phyloP scores from a whole-genome alignment of 371 early-diverging fungal species.

The Rhizopus sp. region DNA sequence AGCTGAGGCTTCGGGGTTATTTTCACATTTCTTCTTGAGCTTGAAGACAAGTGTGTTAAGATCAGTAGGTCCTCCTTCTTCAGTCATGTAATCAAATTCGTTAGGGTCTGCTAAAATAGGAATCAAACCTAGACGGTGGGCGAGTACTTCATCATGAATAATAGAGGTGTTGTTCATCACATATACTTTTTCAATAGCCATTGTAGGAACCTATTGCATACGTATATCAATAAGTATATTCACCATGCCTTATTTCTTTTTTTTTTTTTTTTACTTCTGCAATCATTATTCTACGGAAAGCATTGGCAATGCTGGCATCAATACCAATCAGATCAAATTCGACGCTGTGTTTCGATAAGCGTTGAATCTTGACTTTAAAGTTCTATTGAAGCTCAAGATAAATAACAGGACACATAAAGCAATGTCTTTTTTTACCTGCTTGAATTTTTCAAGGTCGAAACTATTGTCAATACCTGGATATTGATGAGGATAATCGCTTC shows the following conservation, averaged over 20 bases:
- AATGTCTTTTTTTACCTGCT: constrained; percentile 45
- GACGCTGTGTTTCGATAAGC: constrained; percentile 69
- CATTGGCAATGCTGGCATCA: constrained; percentile 95
- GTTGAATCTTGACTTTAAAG: constrained; percentile 69
- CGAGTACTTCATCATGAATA: constrained; percentile 96
- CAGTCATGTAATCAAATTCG: constrained; percentile 72
- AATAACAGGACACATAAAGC: neutral
- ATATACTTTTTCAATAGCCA: constrained; percentile 98
- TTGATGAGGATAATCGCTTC: constrained; percentile 66
- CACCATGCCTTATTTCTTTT: neutral
- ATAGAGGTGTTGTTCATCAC: constrained; percentile 94
- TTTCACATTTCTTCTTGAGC: constrained; percentile 75
- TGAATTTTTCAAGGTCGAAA: constrained; percentile 66
- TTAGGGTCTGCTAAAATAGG: constrained; percentile 92
- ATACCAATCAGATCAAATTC: constrained; percentile 97
- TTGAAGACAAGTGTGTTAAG: constrained; percentile 93
- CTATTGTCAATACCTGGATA: constrained; percentile 59
- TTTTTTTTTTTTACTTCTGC: constrained; percentile 71
- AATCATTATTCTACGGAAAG: constrained; percentile 94
- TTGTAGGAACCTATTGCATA: constrained; percentile 79
- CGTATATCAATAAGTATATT: neutral
- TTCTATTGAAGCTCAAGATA: constrained; percentile 39
- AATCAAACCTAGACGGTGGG: constrained; percentile 97
- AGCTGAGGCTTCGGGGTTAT: constrained; percentile 59
- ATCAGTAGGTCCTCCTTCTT: constrained; percentile 83